Base-by-base conservation (phyloP, 192 early-diverging fungal genomes). In the Coemansia sp. region DNA sequence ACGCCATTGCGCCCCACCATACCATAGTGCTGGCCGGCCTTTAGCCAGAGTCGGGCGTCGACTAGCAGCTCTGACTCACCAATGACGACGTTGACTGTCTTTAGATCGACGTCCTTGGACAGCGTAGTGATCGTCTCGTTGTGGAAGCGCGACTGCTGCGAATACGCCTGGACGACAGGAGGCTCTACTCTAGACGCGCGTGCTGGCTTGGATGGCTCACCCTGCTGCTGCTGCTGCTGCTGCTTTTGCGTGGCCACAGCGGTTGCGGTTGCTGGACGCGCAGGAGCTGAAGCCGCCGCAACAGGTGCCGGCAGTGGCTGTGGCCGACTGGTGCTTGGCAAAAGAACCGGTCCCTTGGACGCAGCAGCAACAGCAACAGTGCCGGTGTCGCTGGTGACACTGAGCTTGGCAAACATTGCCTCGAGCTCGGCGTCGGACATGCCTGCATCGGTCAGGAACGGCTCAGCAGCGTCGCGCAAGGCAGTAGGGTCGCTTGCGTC, bases 1-100 rank as follows among this genome's bases (percentile, higher is more conserved):
- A 87, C 92, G 76, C 94, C 95, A 77, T 94, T 94, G 70, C 94
- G 94, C 37, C 96, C 97, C 51, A 99, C 94, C 61, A 99, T 72
- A n/a, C 79, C 79, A 57, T 96, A 96, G 60, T 86, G 87, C 19
- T 87, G 87, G 17, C 92, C 92, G 22, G 86, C 65, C 62, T 91
- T 93, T 39, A 96, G 83, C 79, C 87, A 84, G 46, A 98, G 77
- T 12, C 90, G 81, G 4, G 94, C 81, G 68, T 94, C 92, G 20
- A 85, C 82, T 12, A 98, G 86, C 15, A 98, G 65, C 31, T 91
- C 86, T 12, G 53, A 60, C 25, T 87, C 86, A n/a, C 86, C 86
- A 42, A 97, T 80, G 9, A 83, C 84, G 29, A 97, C 83, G 70
- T 92, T 92, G 49, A 97, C 93, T 4, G 79, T 84, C 63, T 87